Conservation (phyloP, 768 basidiomycete species). For the Lactifluus subvellereus region DNA sequence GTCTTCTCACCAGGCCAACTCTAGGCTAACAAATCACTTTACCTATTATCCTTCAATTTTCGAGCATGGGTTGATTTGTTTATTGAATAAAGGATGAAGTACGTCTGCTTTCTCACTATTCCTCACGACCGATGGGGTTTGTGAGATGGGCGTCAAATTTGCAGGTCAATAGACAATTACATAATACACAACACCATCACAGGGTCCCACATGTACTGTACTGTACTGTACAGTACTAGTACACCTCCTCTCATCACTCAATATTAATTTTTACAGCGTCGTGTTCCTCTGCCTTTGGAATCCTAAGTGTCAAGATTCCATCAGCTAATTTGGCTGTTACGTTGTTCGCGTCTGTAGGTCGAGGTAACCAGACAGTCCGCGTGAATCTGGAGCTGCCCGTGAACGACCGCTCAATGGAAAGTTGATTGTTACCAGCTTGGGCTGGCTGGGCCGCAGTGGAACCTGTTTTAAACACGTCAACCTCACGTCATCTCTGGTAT, state of each 20-base stretch:
- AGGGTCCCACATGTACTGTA: too few species aligned
- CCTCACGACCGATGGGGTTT: not conserved
- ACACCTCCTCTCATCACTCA: constrained; percentile 25
- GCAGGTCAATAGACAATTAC: not conserved
- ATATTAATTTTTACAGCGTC: constrained; percentile 46
- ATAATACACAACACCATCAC: constrained; percentile 2
- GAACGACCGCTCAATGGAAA: constrained; percentile 58
- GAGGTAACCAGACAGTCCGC: constrained; percentile 68
- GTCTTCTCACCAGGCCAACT: not conserved
- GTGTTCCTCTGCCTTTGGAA: constrained; percentile 57
- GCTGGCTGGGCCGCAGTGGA: constrained; percentile 13
- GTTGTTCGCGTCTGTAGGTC: constrained; percentile 49
- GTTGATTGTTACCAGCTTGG: constrained; percentile 30
- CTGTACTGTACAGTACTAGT: too few species aligned
- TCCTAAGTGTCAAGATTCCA: constrained; percentile 59
- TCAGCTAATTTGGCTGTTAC: constrained; percentile 62
- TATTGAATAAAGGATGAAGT: not conserved
- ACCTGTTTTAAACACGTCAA: constrained; percentile 24
- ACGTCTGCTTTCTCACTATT: not conserved
- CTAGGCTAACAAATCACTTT: not conserved
- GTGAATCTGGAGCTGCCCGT: constrained; percentile 51
- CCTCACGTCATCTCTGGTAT: constrained; percentile 6
- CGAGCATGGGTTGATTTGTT: not conserved
- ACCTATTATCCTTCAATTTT: not conserved
- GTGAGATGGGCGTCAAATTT: constrained; percentile 17